Evolutionary conservation across 768 basidiomycete species (phyloP).

Genomic region (Amylocystis lapponica): DNA sequence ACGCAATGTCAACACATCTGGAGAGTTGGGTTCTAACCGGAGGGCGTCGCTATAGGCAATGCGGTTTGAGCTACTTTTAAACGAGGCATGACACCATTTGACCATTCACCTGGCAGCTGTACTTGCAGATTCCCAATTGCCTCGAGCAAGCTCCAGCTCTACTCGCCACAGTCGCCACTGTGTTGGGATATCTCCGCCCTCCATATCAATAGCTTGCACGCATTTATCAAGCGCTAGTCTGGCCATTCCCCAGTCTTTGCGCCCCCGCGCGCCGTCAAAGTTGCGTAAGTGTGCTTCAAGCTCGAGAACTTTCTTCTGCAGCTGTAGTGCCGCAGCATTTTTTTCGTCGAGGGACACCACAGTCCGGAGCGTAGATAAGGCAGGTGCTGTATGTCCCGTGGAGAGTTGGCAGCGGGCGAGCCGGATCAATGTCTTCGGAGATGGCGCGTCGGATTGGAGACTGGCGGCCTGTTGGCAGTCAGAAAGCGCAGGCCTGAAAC

Average conservation of each 20-base stretch:
- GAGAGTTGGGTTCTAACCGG: conserved; percentile 64
- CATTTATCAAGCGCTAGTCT: conserved; percentile 78
- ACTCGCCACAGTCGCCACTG: conserved; percentile 81
- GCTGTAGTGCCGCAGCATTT: conserved; percentile 54
- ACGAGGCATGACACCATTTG: not conserved
- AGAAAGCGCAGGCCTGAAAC: conserved; percentile 64
- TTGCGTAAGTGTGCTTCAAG: conserved; percentile 64
- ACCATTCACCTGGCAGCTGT: conserved; percentile 64
- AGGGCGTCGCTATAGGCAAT: conserved; percentile 56
- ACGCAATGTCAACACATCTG: conserved; percentile 73
- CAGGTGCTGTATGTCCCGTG: conserved; percentile 61
- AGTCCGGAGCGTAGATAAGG: conserved; percentile 59
- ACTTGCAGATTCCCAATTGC: conserved; percentile 69
- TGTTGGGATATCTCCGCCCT: conserved; percentile 67
- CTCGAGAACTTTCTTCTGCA: conserved; percentile 53
- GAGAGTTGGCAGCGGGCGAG: conserved; percentile 82
- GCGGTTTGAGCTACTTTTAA: too few species aligned
- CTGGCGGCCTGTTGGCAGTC: conserved; percentile 75
- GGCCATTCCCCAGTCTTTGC: conserved; percentile 73
- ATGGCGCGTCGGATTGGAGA: conserved; percentile 55
- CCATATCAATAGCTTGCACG: conserved; percentile 63
- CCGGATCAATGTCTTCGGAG: conserved; percentile 74
- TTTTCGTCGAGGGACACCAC: conserved; percentile 56
- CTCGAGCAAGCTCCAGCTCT: conserved; percentile 69
- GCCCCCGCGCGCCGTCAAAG: conserved; percentile 48